Conservation (phyloP, 495 filamentous ascomycete species). For the Penicillium alfredii region DNA sequence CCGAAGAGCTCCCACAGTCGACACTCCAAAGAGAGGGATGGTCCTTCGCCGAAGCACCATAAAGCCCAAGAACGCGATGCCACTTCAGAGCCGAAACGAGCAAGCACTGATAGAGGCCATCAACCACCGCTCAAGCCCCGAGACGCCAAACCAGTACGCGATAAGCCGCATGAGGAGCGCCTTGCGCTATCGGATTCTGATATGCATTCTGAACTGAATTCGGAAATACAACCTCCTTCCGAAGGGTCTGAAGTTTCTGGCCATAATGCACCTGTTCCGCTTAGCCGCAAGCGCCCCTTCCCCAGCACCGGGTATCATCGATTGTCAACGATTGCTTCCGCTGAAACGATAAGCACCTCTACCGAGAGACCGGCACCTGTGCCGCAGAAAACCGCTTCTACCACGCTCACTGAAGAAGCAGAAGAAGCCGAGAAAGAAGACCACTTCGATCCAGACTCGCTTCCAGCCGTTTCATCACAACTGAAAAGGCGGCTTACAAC, state of each 20-base stretch:
- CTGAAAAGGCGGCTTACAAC: constrained; percentile 75
- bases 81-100: constrained; percentile 3
- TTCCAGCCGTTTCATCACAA: constrained; percentile 40
- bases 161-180: constrained; percentile 20
- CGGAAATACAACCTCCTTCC: constrained; percentile 21
- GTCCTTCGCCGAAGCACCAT: too few relatives aligned
- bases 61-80: constrained; percentile 7
- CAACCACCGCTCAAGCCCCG: constrained; percentile 4
- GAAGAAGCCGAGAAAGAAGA: constrained; percentile 35
- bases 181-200: constrained; percentile 22
- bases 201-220: too few relatives aligned
- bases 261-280: constrained; percentile 33
- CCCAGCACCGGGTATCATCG: constrained; percentile 61
- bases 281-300: constrained; percentile 45
- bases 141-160: constrained; percentile 14
- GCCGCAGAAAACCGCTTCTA: constrained; percentile 9
- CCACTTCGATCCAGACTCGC: constrained; percentile 39
- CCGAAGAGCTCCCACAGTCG: constrained; percentile 25
- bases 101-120: constrained; percentile 2
- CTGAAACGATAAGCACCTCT: constrained; percentile 50
- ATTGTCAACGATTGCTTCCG: constrained; percentile 68
- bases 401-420: constrained; percentile 14
- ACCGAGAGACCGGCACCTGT: constrained; percentile 26
- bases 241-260: constrained; percentile 38
- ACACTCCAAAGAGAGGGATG: constrained; percentile 23